A percentile compares a stretch with the other conserved stretches of the same genome.
Evolutionary conservation across 2,329 filamentous ascomycete species (phyloP).

Genomic region (Stachybotrys chartarum): DNA sequence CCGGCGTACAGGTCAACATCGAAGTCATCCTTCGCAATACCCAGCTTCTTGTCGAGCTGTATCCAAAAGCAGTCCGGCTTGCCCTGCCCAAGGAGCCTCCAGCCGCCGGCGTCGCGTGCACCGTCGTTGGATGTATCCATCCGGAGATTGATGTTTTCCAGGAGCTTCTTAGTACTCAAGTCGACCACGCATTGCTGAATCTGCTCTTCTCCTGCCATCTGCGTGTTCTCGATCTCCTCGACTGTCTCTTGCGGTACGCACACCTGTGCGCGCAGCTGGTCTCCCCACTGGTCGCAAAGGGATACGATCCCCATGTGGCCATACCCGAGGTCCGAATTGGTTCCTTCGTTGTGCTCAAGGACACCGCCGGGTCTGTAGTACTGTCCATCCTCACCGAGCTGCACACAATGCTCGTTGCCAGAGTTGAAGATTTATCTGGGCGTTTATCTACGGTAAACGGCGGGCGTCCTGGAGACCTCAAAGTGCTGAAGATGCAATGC

Average conservation of each 20-base stretch:
- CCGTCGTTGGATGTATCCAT: slow-evolving; percentile 26
- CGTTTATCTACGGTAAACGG: slow-evolving; percentile 3
- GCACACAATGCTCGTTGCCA: slow-evolving; percentile 13
- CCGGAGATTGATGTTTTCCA: slow-evolving; percentile 8
- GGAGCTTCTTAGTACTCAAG: not conserved
- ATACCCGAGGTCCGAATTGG: slow-evolving; percentile 34
- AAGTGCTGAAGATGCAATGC: slow-evolving; percentile 17
- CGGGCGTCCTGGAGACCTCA: slow-evolving; percentile 9
- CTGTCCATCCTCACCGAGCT: slow-evolving; percentile 23
- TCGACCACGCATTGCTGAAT: slow-evolving; percentile 28
- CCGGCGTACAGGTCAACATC: slow-evolving; percentile 17
- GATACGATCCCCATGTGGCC: slow-evolving; percentile 22
- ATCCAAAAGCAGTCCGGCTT: slow-evolving; percentile 20
- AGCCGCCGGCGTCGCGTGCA: slow-evolving; percentile 13
- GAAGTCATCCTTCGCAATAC: slow-evolving; percentile 25
- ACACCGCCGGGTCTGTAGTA: slow-evolving; percentile 24
- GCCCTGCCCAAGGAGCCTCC: slow-evolving; percentile 7
- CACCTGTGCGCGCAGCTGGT: slow-evolving; percentile 23
- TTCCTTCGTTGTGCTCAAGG: slow-evolving; percentile 24
- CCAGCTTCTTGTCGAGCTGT: slow-evolving; percentile 27
- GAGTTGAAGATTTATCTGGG: slow-evolving; percentile 7
- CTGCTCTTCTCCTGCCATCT: slow-evolving; percentile 30
- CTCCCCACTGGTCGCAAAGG: slow-evolving; percentile 12
- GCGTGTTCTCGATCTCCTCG: slow-evolving; percentile 28
- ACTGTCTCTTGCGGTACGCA: slow-evolving; percentile 21